phyloP scores from a whole-genome alignment of 73 alveolate species.

The Tetrahymena thermophila region DNA sequence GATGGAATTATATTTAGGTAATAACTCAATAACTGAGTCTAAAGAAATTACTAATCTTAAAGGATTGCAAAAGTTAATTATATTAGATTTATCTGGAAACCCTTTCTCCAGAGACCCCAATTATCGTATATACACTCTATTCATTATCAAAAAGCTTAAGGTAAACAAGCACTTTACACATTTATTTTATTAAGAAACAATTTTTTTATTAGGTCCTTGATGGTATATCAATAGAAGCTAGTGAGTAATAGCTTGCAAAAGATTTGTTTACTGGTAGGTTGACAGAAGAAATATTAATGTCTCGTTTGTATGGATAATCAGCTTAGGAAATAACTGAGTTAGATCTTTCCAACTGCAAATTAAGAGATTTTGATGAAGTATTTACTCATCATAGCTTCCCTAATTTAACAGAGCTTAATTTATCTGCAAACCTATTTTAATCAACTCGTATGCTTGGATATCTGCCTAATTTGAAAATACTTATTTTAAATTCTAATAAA shows the following conservation, averaged over 20 bases:
- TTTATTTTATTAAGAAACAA: not conserved
- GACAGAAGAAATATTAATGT: constrained; percentile 73
- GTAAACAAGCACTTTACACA: not conserved
- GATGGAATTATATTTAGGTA: constrained; percentile 92
- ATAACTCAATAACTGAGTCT: constrained; percentile 66
- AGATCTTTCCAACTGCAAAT: constrained; percentile 59
- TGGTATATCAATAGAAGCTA: constrained; percentile 65
- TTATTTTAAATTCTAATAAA: constrained; percentile 47
- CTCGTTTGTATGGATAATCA: constrained; percentile 51
- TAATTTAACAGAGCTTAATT: constrained; percentile 59
- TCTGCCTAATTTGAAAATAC: constrained; percentile 59
- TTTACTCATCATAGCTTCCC: constrained; percentile 63
- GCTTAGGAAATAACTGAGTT: constrained; percentile 56
- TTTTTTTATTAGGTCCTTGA: constrained; percentile 47
- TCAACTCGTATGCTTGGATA: constrained; percentile 67
- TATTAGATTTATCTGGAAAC: constrained; percentile 79
- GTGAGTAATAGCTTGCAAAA: constrained; percentile 66
- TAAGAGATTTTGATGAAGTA: constrained; percentile 74
- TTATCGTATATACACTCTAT: constrained; percentile 61
- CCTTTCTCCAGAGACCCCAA: constrained; percentile 55
- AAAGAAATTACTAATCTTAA: constrained; percentile 61
- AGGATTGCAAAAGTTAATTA: constrained; percentile 59
- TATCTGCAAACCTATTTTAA: constrained; percentile 48
- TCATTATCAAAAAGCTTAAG: constrained; percentile 66
- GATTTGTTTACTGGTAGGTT: constrained; percentile 75